Conservation (phyloP, 129 eudicot species). For the Arctium minus region DNA sequence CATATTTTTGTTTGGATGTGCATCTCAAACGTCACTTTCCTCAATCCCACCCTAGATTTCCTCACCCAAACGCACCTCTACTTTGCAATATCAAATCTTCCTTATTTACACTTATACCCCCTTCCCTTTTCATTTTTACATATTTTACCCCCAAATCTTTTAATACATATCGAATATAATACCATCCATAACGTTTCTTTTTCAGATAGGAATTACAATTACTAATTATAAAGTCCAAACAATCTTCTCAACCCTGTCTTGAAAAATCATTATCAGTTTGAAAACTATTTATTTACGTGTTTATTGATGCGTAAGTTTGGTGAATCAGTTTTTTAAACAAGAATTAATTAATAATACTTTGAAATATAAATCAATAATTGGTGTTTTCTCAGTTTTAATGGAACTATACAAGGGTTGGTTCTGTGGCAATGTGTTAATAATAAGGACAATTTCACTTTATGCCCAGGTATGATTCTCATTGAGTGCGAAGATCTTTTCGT, state of each 20-base stretch:
- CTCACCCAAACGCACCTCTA: slow-evolving; percentile 3
- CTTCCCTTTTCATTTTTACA: background rate
- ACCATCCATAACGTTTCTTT: too few relatives aligned
- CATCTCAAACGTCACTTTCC: slow-evolving; percentile 18
- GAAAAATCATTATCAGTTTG: background rate
- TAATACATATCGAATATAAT: too few relatives aligned
- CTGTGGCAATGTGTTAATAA: background rate
- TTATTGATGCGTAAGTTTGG: too few relatives aligned
- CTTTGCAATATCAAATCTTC: background rate
- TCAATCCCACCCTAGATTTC: slow-evolving; percentile 21
- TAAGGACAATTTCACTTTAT: background rate
- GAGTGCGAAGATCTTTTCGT: background rate
- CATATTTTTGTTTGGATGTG: slow-evolving; percentile 7
- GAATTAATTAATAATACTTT: too few relatives aligned
- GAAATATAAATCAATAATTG: background rate
- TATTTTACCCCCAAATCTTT: background rate
- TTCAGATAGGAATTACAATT: too few relatives aligned
- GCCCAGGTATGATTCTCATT: background rate
- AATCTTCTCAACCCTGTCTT: too few relatives aligned
- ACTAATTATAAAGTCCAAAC: too few relatives aligned
- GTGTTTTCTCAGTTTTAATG: background rate
- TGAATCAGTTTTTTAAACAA: too few relatives aligned
- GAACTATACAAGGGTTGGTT: background rate
- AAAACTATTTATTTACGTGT: background rate
- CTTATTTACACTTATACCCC: background rate